Evolutionary conservation across 2,329 filamentous ascomycete genomes (phyloP).

Genomic region (Diaporthe amygdali): DNA sequence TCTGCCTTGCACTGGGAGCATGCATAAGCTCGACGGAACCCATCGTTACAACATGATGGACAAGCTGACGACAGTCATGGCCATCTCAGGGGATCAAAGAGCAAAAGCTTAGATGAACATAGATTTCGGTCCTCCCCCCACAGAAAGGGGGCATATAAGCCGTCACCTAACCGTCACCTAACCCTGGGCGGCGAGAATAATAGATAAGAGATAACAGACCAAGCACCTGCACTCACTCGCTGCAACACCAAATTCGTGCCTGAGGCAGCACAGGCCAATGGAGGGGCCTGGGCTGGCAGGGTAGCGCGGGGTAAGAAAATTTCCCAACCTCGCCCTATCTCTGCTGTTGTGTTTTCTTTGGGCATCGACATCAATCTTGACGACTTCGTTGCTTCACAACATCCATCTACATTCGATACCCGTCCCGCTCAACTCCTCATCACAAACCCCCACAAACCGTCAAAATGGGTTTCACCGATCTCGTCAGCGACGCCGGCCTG

Average conservation of each 20-base stretch:
- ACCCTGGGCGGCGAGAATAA: not conserved
- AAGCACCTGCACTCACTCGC: not conserved
- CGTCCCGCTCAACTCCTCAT: not conserved
- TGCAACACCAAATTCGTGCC: not conserved
- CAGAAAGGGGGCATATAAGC: not conserved
- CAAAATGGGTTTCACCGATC: slow-evolving; percentile 36
- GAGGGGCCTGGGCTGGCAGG: not conserved
- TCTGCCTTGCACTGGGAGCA: not conserved
- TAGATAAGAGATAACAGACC: not conserved
- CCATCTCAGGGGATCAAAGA: not conserved
- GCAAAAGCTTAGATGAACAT: not conserved
- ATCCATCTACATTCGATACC: not conserved
- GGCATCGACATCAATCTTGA: slow-evolving; percentile 20
- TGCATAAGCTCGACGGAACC: not conserved
- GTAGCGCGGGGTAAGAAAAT: slow-evolving; percentile 27
- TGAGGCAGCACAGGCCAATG: slow-evolving; percentile 15
- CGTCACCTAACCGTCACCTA: not conserved
- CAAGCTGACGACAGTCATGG: not conserved
- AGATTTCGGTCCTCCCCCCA: not conserved
- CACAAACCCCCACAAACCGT: not conserved
- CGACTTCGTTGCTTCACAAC: slow-evolving; percentile 1
- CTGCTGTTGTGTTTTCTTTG: not conserved
- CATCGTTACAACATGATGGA: not conserved
- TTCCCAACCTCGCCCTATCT: slow-evolving; percentile 18
- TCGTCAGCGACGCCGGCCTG: slow-evolving; percentile 35